Evolutionary conservation across 805 yeast species (phyloP).

Genomic region (Myxozyma vanderwaltii): DNA sequence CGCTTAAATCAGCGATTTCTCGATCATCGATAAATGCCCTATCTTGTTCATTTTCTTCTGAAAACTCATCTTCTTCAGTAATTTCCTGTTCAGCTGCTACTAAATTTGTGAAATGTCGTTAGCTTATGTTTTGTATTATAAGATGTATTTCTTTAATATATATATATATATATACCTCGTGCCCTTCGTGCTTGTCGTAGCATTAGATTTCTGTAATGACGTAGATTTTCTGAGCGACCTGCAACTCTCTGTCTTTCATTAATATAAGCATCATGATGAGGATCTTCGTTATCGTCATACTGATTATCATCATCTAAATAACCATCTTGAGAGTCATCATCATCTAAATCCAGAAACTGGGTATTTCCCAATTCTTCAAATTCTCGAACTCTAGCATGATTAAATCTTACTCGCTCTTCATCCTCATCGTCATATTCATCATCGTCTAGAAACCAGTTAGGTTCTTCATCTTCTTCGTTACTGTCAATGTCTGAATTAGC

Average conservation of each 20-base stretch:
- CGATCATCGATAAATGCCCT: slow-evolving; percentile 1
- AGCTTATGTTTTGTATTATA: no score
- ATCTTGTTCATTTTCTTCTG: background rate
- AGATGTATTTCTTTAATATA: no score
- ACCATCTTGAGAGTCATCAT: slow-evolving; percentile 14
- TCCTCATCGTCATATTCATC: background rate
- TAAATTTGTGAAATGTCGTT: no score
- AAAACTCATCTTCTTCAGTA: background rate
- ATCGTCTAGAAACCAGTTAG: slow-evolving; percentile 1
- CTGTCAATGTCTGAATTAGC: background rate
- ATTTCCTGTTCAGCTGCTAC: background rate
- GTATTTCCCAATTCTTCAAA: background rate
- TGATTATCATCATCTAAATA: slow-evolving; percentile 2
- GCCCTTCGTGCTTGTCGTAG: no score
- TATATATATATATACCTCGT: no score
- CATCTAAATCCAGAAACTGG: slow-evolving; percentile 6
- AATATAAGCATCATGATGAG: no score
- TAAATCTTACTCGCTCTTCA: background rate
- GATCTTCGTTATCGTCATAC: background rate
- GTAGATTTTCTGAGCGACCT: no score
- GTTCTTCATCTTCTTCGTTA: slow-evolving; percentile 2
- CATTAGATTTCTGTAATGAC: no score
- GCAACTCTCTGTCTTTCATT: no score
- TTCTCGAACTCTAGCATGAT: background rate
- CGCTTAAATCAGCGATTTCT: background rate